phyloP scores from a whole-genome alignment of 2,329 filamentous ascomycete species.

The Whalleya microplaca region DNA sequence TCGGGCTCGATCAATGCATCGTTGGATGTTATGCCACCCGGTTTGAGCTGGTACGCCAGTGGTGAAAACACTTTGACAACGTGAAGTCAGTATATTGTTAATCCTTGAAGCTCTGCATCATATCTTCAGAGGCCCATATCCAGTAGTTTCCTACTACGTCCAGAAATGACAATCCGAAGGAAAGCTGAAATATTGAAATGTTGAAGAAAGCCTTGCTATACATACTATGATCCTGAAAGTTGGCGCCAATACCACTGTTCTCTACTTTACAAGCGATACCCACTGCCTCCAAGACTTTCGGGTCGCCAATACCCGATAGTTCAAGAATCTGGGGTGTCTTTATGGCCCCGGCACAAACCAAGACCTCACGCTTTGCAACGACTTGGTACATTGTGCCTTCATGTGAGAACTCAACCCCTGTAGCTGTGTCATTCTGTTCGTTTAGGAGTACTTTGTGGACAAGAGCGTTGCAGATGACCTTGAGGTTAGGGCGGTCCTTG shows the following conservation, averaged over 20 bases:
- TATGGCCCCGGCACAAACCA: conserved; percentile 1
- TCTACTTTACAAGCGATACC: not conserved
- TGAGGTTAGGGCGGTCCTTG: conserved; percentile 3
- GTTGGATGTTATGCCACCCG: not conserved
- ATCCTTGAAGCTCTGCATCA: not conserved
- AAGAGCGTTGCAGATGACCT: conserved; percentile 5
- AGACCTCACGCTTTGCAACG: not conserved
- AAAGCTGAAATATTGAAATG: not conserved
- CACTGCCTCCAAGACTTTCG: not conserved
- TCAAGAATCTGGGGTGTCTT: conserved; percentile 4
- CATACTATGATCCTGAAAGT: conserved; percentile 2
- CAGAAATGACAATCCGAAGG: not conserved
- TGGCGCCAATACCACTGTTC: not conserved
- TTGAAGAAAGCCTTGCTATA: not conserved
- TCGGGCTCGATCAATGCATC: conserved; percentile 1
- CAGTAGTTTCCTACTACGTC: not conserved
- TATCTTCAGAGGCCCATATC: not conserved
- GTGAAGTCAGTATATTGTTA: not conserved
- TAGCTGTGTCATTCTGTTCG: not conserved
- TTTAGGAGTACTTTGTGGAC: not conserved
- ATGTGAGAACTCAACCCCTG: not conserved
- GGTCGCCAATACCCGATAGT: conserved; percentile 1
- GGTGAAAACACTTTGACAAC: not conserved
- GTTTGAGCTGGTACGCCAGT: not conserved
- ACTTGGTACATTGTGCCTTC: not conserved